Evolutionary conservation across 139 green algal genomes (phyloP), one percentile per base, ranked within the genome.

Genomic region (Micractinium sp.): DNA sequence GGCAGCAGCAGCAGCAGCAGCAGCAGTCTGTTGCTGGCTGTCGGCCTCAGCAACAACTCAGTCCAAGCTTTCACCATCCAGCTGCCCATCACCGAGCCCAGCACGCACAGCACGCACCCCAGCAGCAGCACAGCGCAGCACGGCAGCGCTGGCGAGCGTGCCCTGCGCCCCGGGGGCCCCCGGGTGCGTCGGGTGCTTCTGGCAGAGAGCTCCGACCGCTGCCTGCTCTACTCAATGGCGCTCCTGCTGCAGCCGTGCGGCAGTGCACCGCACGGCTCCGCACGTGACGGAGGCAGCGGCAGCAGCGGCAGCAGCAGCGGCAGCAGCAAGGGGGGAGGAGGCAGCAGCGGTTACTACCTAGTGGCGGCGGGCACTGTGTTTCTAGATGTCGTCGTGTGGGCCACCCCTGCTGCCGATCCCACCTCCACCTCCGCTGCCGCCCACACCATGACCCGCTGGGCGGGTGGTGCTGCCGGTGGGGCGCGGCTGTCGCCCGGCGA

Each of bases 141-240:
- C 2, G 63, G 18, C 29, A 67, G 23, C 67, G 35, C 25, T 39
- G 63, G 31, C 41, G 60, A 38, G 61, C 35, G 66, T 38, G 31
- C 47, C 7, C 47, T 56, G 47, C 47, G 47, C 47, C 47, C 47
- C 7, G 47, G 9, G 9, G 7, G n/a, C 31, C 14, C 78, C 69
- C 22, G 20, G 18, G 29, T 85, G 31, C 5, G 41, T 38, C 60
- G 15, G 1, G 47, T 81, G 36, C 33, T 71, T 61, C 88, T 61
- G 71, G 86, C 60, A 41, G 61, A 87, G 29, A 87, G 92, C 69
- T 35, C 25, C 27, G 86, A 94, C 33, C 47, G 85, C 1, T 90
- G 79, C 78, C 83, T 95, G 23, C 67, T 95, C 61, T 95, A 94
- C 74, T 95, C 93, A 5, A 93, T 94, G 92, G 63, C 71, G 20